phyloP scores from a whole-genome alignment of 1,139 yeast species.

The Pneumocystis carinii region DNA sequence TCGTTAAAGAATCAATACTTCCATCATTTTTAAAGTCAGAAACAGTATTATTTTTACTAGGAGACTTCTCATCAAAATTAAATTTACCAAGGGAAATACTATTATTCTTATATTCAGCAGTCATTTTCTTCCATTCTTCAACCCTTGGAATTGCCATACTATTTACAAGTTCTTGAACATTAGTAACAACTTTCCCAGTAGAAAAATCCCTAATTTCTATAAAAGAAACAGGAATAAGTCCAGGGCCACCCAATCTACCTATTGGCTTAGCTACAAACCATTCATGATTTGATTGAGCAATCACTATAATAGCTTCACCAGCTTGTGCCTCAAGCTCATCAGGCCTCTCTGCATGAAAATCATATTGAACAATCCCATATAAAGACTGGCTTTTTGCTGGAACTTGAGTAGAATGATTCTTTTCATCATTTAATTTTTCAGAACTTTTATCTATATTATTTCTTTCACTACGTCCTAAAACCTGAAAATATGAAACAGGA shows the following conservation, averaged over 20 bases:
- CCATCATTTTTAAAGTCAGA: constrained; percentile 5
- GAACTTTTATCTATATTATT: constrained; percentile 2
- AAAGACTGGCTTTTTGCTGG: constrained; percentile 24
- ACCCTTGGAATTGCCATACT: constrained; percentile 71
- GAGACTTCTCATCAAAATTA: constrained; percentile 20
- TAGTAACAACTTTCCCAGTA: constrained; percentile 37
- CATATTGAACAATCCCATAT: constrained; percentile 59
- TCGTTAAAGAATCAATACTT: not conserved
- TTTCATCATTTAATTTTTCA: constrained; percentile 5
- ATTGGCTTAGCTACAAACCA: constrained; percentile 98
- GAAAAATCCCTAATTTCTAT: constrained; percentile 72
- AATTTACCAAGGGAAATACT: constrained; percentile 58
- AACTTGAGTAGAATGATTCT: not conserved
- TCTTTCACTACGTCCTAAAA: constrained; percentile 28
- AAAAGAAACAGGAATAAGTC: constrained; percentile 81
- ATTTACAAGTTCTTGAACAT: constrained; percentile 36
- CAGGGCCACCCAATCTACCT: constrained; percentile 91
- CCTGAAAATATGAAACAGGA: constrained; percentile 72
- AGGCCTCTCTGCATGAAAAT: constrained; percentile 72
- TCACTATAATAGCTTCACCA: constrained; percentile 80
- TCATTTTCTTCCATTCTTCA: constrained; percentile 85
- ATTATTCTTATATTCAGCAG: constrained; percentile 85
- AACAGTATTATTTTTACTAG: constrained; percentile 10
- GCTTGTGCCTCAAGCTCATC: constrained; percentile 75
- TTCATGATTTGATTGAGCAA: constrained; percentile 91